Evolutionary conservation across 805 yeast genomes (phyloP).

Genomic region (Wickerhamiella spandovensis): DNA sequence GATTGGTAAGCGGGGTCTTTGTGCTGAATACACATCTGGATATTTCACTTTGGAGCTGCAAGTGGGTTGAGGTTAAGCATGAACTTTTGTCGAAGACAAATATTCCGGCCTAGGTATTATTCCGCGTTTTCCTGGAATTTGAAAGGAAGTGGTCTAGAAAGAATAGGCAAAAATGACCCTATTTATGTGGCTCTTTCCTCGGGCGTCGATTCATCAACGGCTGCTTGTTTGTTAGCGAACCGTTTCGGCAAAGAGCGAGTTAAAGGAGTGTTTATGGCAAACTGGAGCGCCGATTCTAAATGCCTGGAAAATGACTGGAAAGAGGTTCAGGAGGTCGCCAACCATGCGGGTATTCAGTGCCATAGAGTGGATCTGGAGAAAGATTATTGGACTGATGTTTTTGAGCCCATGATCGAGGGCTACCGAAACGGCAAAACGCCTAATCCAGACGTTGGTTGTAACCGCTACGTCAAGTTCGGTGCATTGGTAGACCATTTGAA

Average conservation of each 20-base stretch:
- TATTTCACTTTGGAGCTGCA: too few species aligned
- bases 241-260: slow-evolving; percentile 39
- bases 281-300: slow-evolving; percentile 51
- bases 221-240: slow-evolving; percentile 53
- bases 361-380: slow-evolving; percentile 71
- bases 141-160: not conserved
- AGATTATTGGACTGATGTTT: slow-evolving; percentile 88
- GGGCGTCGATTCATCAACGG: slow-evolving; percentile 90
- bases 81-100: too few species aligned
- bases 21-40: too few species aligned
- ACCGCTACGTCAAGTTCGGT: slow-evolving; percentile 78
- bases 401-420: slow-evolving; percentile 74
- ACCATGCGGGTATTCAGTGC: slow-evolving; percentile 49
- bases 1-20: too few species aligned
- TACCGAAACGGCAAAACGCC: slow-evolving; percentile 74
- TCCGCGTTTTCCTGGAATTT: too few species aligned
- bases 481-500: slow-evolving; percentile 35
- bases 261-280: slow-evolving; percentile 82
- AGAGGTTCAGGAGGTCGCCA: slow-evolving; percentile 57
- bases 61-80: too few species aligned
- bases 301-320: slow-evolving; percentile 86
- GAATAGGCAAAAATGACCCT: slow-evolving; percentile 24
- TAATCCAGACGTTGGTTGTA: slow-evolving; percentile 88
- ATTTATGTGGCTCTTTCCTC: slow-evolving; percentile 87
- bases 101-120: too few species aligned